These are phyloP conservation scores for Lasiodiplodia citricola DNA, from an alignment of 2,329 filamentous ascomycete species.

Conservation along the genomic window DNA sequence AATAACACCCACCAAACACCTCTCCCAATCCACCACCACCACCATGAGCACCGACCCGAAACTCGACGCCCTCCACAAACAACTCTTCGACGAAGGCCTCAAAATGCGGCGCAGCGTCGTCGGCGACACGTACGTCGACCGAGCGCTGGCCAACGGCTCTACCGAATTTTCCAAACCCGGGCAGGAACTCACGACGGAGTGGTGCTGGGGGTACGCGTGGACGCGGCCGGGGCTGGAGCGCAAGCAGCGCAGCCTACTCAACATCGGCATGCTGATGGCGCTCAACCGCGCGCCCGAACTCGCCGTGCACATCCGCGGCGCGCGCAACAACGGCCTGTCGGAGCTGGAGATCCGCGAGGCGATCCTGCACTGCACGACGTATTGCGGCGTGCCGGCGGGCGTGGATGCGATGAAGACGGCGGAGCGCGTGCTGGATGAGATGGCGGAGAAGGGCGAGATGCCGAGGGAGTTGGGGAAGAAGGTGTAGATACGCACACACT, in stretches of 20 bases:
- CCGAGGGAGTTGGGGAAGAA: slow-evolving; percentile 57
- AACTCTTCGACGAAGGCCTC: slow-evolving; percentile 65
- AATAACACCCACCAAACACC: background rate
- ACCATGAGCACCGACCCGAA: slow-evolving; percentile 50
- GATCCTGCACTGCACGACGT: slow-evolving; percentile 56
- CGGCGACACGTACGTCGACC: slow-evolving; percentile 66
- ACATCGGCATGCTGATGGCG: slow-evolving; percentile 69
- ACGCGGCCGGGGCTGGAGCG: slow-evolving; percentile 57
- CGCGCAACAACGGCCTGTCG: slow-evolving; percentile 65
- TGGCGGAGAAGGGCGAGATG: slow-evolving; percentile 53
- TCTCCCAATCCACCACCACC: slow-evolving; percentile 15
- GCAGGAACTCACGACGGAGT: slow-evolving; percentile 68
- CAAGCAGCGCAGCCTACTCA: slow-evolving; percentile 52
- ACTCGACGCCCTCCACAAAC: slow-evolving; percentile 37
- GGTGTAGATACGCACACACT: slow-evolving; percentile 18
- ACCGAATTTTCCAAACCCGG: slow-evolving; percentile 65
- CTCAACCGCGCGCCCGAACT: slow-evolving; percentile 65
- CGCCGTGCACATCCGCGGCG: slow-evolving; percentile 56
- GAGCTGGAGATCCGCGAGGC: slow-evolving; percentile 50
- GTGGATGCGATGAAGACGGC: slow-evolving; percentile 61
- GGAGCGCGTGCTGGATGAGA: slow-evolving; percentile 58
- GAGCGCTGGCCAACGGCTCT: slow-evolving; percentile 57
- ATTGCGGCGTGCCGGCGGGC: slow-evolving; percentile 61
- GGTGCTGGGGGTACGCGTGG: slow-evolving; percentile 69
- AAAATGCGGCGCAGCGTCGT: slow-evolving; percentile 64